These are phyloP conservation scores for Lecanicillium sp. DNA, from an alignment of 2,329 filamentous ascomycete genomes.

Conservation along the genomic window DNA sequence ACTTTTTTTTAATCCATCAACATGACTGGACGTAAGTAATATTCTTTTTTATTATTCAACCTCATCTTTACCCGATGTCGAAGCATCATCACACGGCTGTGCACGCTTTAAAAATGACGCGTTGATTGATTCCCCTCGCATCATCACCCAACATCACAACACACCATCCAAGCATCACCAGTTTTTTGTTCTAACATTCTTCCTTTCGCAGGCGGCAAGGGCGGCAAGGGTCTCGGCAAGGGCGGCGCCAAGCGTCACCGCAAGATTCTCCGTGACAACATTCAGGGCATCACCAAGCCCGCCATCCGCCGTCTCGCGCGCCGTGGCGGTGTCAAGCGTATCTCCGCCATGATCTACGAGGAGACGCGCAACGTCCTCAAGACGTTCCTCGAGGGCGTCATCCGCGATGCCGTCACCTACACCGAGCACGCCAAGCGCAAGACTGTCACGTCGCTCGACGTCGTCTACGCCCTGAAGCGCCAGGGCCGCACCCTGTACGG, in stretches of 20 bases:
- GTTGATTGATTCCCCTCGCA: not conserved
- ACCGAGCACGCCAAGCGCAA: constrained; percentile 77
- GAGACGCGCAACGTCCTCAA: constrained; percentile 73
- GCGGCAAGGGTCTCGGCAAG: constrained; percentile 97
- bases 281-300: constrained; percentile 98
- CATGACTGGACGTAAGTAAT: constrained; percentile 58
- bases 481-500: constrained; percentile 76
- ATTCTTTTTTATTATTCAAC: constrained; percentile 11
- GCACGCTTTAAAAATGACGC: constrained; percentile 11
- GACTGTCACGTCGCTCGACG: constrained; percentile 66
- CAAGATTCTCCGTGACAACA: constrained; percentile 99
- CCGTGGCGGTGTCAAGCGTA: constrained; percentile 99
- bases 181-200: constrained; percentile 42
- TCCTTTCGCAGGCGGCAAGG: constrained; percentile 68
- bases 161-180: not conserved
- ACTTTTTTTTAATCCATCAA: constrained; percentile 37
- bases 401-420: constrained; percentile 72
- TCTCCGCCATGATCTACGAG: constrained; percentile 88
- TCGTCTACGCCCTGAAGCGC: constrained; percentile 63
- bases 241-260: constrained; percentile 97
- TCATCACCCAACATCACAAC: not conserved
- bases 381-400: constrained; percentile 72
- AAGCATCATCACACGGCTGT: not conserved
- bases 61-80: constrained; percentile 3
- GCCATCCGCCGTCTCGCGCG: constrained; percentile 97